Conservation (phyloP, 306 rosid species). For the Potentilla sterilis region DNA sequence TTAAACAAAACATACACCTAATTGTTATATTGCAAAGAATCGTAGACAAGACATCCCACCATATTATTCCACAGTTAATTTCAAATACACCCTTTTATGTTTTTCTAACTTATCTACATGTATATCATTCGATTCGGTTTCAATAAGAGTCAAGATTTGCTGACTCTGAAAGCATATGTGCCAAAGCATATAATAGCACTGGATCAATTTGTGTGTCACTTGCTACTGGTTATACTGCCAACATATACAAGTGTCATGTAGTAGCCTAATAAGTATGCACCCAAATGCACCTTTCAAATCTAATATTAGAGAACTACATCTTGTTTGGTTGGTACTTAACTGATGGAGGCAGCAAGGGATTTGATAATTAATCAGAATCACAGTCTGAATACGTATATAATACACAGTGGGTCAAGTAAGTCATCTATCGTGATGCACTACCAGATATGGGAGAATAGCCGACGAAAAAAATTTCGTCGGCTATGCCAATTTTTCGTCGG, state of each 20-base stretch:
- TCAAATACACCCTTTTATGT: conserved; percentile 13
- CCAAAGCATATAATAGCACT: background rate
- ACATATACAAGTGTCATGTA: background rate
- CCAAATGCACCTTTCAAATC: too few species aligned
- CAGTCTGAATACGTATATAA: background rate
- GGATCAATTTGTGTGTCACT: background rate
- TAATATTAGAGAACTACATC: background rate
- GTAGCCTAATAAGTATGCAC: too few species aligned
- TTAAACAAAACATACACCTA: background rate
- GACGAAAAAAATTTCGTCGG: too few species aligned
- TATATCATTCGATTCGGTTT: conserved; percentile 6
- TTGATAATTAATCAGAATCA: background rate
- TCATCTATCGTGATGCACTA: too few species aligned
- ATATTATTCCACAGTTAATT: background rate
- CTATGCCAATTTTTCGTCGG: too few species aligned
- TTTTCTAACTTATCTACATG: conserved; percentile 1
- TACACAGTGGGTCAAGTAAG: too few species aligned
- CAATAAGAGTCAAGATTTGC: conserved; percentile 32
- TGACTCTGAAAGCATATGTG: background rate
- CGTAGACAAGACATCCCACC: background rate
- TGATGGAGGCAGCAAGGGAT: background rate
- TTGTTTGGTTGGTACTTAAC: background rate
- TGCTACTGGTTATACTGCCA: background rate
- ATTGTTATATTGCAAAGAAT: background rate
- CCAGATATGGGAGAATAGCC: too few species aligned